Evolutionary conservation across 495 filamentous ascomycete genomes (phyloP).

Genomic region (Trichoderma reesei): DNA sequence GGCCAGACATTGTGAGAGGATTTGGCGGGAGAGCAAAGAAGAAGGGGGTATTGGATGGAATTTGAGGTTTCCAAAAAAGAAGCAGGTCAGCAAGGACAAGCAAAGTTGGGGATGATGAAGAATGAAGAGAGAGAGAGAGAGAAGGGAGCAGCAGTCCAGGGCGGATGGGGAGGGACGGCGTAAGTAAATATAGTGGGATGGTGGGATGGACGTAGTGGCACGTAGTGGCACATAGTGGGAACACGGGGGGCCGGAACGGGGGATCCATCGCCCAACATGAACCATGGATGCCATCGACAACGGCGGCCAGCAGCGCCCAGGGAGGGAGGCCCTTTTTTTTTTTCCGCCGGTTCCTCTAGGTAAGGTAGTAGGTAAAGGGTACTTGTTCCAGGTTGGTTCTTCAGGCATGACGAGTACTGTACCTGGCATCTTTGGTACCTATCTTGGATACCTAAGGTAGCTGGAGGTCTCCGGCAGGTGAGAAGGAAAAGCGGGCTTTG

Average conservation of each 20-base stretch:
- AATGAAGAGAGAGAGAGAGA: constrained; percentile 9
- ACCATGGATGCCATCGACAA: no score
- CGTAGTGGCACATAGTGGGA: constrained; percentile 19
- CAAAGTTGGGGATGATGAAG: constrained; percentile 13
- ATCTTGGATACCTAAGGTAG: no score
- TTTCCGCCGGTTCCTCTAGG: no score
- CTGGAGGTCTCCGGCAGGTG: no score
- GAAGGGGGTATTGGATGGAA: not conserved
- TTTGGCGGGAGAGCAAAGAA: constrained; percentile 15
- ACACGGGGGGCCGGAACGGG: constrained; percentile 17
- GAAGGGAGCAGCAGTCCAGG: constrained; percentile 9
- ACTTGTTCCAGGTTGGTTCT: no score
- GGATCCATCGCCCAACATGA: no score
- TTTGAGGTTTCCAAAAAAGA: no score
- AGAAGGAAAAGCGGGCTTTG: no score
- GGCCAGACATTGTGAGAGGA: constrained; percentile 39
- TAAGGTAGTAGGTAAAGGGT: no score
- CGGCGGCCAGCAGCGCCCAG: constrained; percentile 11
- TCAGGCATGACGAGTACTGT: no score
- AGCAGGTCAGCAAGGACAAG: constrained; percentile 2
- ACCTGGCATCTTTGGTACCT: no score
- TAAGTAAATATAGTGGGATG: constrained; percentile 18
- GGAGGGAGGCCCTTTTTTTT: not conserved
- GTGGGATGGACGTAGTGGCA: constrained; percentile 8
- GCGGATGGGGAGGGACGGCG: not conserved